Percentiles rank a stretch among this genome's conserved stretches.
phyloP scores from a whole-genome alignment of 2,329 filamentous ascomycete genomes.

The Arthroderma sp. region DNA sequence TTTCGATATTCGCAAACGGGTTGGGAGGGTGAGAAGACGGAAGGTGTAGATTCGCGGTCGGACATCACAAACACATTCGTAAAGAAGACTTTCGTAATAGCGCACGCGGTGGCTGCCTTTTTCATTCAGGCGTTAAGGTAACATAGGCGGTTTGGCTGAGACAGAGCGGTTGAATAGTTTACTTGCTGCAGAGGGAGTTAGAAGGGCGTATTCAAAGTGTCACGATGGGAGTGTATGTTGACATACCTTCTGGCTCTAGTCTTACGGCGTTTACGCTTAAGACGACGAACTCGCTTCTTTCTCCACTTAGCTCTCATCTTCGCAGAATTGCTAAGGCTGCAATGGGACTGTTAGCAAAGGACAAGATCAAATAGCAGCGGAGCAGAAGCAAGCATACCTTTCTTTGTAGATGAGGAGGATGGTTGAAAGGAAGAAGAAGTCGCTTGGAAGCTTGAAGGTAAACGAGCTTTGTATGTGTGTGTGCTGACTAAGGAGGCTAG shows the following conservation, averaged over 20 bases:
- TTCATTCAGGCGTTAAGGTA: neutral
- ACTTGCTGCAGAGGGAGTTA: conserved; percentile 46
- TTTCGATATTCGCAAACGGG: neutral
- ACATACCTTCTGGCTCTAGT: conserved; percentile 81
- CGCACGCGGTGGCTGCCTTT: neutral
- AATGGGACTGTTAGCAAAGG: too few species aligned
- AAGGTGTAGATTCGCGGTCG: neutral
- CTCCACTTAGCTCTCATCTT: conserved; percentile 95
- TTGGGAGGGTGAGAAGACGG: neutral
- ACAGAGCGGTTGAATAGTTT: conserved; percentile 49
- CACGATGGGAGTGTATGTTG: neutral
- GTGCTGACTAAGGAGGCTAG: conserved; percentile 31
- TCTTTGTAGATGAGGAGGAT: conserved; percentile 36
- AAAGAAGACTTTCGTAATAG: neutral
- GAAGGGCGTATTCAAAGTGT: conserved; percentile 13
- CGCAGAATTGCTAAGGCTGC: conserved; percentile 29
- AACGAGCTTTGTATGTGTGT: conserved; percentile 24
- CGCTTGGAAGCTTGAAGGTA: conserved; percentile 20
- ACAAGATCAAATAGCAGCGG: conserved; percentile 11
- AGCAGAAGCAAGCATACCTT: conserved; percentile 25
- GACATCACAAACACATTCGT: neutral
- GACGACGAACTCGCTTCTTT: conserved; percentile 98
- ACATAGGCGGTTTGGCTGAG: conserved; percentile 31
- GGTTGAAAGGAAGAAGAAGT: conserved; percentile 29
- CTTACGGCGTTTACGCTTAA: conserved; percentile 99